Percentiles rank a stretch among this genome's conserved stretches.
phyloP scores from a whole-genome alignment of 2,329 filamentous ascomycete genomes.

The Ophiostoma ulmi region DNA sequence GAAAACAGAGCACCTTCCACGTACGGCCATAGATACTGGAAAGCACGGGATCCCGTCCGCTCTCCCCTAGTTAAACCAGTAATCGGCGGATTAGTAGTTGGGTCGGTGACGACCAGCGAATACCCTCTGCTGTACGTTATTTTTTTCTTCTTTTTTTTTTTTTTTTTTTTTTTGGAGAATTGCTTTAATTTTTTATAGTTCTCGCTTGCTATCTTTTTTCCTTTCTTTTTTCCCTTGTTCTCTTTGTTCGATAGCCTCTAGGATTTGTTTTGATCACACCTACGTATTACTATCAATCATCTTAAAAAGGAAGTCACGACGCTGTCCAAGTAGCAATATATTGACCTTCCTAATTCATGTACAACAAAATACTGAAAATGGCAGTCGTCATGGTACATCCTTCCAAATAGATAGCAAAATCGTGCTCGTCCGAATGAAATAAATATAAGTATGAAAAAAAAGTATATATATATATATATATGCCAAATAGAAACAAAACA shows the following conservation, averaged over 20 bases:
- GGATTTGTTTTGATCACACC: too few species aligned
- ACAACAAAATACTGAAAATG: not conserved
- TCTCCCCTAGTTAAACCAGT: too few species aligned
- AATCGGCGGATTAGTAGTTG: too few species aligned
- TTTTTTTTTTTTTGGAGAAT: not conserved
- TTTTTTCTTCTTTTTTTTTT: not conserved
- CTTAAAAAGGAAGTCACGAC: not conserved
- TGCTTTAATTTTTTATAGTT: too few species aligned
- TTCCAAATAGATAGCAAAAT: not conserved
- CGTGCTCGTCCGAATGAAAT: not conserved
- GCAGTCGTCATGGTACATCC: not conserved
- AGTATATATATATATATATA: not conserved
- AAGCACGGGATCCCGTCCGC: too few species aligned
- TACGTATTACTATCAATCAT: not conserved
- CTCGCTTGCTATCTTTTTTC: not conserved
- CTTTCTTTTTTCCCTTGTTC: too few species aligned
- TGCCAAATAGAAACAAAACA: not conserved
- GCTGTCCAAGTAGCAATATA: not conserved
- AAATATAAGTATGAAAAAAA: not conserved
- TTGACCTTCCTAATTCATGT: not conserved
- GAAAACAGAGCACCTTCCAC: not conserved
- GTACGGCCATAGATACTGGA: not conserved
- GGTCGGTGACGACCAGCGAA: too few species aligned
- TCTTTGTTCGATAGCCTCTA: too few species aligned
- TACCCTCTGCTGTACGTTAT: too few species aligned